Percentiles rank a stretch among this genome's conserved stretches.
Evolutionary conservation across 257 asterid species (phyloP).

Genomic region (Nicotiana sylvestris): DNA sequence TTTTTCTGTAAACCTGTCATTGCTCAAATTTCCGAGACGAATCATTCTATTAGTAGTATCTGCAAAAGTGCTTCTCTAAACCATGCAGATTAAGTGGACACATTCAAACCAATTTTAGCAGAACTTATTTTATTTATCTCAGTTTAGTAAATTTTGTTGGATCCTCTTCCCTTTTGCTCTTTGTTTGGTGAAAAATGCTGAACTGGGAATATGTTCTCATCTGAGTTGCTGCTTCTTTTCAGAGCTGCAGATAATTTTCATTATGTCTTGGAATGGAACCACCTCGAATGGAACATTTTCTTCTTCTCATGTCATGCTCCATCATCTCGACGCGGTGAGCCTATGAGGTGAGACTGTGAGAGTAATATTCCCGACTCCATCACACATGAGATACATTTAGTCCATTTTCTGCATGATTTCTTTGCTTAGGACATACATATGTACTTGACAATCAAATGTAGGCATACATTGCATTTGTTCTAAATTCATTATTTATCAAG

Average conservation of each 20-base stretch:
- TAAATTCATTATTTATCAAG: neutral
- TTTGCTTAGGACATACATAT: neutral
- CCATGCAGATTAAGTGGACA: neutral
- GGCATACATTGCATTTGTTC: neutral
- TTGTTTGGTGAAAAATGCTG: neutral
- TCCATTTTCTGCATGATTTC: neutral
- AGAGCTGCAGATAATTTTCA: constrained; percentile 9
- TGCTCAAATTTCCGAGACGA: neutral
- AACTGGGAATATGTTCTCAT: constrained; percentile 9
- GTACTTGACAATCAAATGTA: neutral
- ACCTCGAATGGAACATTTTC: constrained; percentile 10
- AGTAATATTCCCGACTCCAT: neutral
- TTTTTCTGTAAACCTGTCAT: neutral
- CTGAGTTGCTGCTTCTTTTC: constrained; percentile 9
- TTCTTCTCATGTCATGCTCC: constrained; percentile 4
- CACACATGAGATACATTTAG: neutral
- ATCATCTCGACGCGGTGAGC: constrained; percentile 4
- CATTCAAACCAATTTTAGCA: constrained; percentile 1
- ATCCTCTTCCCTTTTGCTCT: neutral
- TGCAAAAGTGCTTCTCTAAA: neutral
- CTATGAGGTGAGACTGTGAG: constrained; percentile 13
- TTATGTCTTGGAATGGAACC: constrained; percentile 9
- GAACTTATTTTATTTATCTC: neutral
- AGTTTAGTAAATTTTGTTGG: neutral
- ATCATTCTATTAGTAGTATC: neutral